Percentiles rank a stretch among this genome's conserved stretches.
These are phyloP conservation scores for Nicotiana noctiflora DNA, from an alignment of 257 asterid species.

Conservation along the genomic window DNA sequence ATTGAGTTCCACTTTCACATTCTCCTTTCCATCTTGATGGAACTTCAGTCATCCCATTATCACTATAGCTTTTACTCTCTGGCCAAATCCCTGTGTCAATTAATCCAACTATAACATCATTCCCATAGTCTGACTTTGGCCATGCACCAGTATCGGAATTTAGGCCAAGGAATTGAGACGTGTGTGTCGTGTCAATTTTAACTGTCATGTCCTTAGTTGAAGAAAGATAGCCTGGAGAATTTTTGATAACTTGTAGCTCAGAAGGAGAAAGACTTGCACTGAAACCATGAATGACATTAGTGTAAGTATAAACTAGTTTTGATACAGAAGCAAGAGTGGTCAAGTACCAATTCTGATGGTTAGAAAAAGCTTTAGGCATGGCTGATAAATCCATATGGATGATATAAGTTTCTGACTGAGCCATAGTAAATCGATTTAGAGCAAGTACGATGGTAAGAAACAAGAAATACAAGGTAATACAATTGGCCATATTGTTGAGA, in stretches of 20 bases:
- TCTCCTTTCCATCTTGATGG: constrained; percentile 62
- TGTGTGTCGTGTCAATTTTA: constrained; percentile 52
- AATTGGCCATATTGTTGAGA: constrained; percentile 28
- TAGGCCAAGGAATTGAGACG: constrained; percentile 58
- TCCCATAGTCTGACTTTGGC: constrained; percentile 48
- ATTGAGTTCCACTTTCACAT: constrained; percentile 53
- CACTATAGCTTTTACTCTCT: constrained; percentile 59
- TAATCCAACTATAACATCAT: constrained; percentile 51
- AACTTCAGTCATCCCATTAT: constrained; percentile 36
- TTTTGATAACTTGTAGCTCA: constrained; percentile 33
- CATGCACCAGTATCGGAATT: constrained; percentile 38
- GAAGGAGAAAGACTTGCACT: constrained; percentile 50
- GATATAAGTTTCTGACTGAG: constrained; percentile 45
- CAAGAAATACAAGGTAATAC: constrained; percentile 18
- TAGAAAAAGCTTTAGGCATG: constrained; percentile 68
- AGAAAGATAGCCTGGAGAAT: constrained; percentile 42
- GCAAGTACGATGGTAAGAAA: constrained; percentile 18
- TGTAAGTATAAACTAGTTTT: constrained; percentile 53
- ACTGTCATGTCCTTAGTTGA: constrained; percentile 35
- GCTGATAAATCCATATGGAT: constrained; percentile 60
- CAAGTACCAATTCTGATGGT: constrained; percentile 53
- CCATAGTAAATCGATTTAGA: constrained; percentile 17
- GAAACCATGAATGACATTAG: constrained; percentile 57
- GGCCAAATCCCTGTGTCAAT: constrained; percentile 81
- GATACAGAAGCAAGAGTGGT: constrained; percentile 39